Percentiles rank a stretch among this genome's conserved stretches.
Evolutionary conservation across 441 rosid genomes (phyloP).

Genomic region (Jatropha podagrica): DNA sequence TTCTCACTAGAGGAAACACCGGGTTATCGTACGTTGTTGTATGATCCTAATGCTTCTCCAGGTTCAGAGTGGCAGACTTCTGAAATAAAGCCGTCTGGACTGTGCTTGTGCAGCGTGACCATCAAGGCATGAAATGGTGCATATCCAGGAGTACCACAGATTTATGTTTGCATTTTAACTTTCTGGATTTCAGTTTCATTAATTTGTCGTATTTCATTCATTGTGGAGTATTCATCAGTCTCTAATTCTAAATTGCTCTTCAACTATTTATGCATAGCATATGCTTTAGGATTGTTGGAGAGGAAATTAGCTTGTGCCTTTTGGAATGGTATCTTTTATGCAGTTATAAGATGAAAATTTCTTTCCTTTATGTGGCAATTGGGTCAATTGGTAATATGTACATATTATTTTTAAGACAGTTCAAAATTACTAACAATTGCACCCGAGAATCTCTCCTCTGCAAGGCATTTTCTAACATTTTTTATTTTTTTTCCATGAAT

Average conservation of each 20-base stretch:
- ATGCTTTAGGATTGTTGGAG: neutral
- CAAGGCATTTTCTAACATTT: no score
- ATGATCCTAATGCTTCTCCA: constrained; percentile 69
- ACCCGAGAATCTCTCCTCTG: neutral
- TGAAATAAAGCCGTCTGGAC: constrained; percentile 69
- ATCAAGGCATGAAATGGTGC: constrained; percentile 56
- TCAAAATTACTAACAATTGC: neutral
- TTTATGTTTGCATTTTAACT: no score
- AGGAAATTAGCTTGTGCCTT: neutral
- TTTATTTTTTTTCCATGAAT: no score
- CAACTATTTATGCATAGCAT: neutral
- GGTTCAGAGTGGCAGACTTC: constrained; percentile 82
- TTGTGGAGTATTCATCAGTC: neutral
- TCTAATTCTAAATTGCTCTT: neutral
- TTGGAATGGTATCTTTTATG: neutral
- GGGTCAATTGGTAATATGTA: neutral
- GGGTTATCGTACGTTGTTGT: constrained; percentile 57
- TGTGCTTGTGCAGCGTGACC: constrained; percentile 82
- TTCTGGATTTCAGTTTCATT: constrained; percentile 10
- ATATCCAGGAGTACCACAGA: neutral
- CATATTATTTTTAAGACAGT: neutral
- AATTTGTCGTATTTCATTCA: neutral
- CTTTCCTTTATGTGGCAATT: neutral
- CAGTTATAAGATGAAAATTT: neutral
- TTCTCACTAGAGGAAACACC: constrained; percentile 65